These are phyloP conservation scores for Umbelopsis sp. DNA, from an alignment of 371 early-diverging fungal species.

Conservation along the genomic window DNA sequence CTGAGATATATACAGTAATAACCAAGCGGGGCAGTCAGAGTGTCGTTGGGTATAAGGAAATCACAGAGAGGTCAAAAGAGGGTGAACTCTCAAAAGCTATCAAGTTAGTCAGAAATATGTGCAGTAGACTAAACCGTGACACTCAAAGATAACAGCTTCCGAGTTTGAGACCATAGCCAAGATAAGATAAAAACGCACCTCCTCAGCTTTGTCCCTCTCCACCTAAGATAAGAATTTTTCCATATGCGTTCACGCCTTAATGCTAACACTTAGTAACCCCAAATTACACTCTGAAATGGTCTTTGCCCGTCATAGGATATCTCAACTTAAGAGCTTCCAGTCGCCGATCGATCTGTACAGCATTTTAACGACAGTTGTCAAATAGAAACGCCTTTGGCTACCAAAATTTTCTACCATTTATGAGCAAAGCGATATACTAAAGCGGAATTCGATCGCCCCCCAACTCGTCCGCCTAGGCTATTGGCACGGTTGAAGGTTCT, in stretches of 20 bases:
- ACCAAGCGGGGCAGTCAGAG: too few relatives aligned
- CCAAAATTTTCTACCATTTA: too few relatives aligned
- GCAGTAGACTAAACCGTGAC: constrained; percentile 5
- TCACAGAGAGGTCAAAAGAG: constrained; percentile 1
- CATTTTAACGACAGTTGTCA: too few relatives aligned
- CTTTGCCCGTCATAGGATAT: background rate
- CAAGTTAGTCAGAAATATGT: background rate
- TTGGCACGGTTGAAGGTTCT: too few relatives aligned
- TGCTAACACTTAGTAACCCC: background rate
- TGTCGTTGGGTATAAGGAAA: background rate
- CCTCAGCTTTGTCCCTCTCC: constrained; percentile 13
- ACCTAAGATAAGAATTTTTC: constrained; percentile 13
- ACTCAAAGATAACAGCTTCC: constrained; percentile 18
- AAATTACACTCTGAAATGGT: background rate
- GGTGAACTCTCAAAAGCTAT: background rate
- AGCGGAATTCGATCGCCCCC: too few relatives aligned
- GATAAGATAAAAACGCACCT: constrained; percentile 8
- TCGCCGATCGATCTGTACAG: too few relatives aligned
- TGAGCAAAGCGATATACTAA: too few relatives aligned
- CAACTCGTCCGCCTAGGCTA: too few relatives aligned
- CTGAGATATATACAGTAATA: background rate
- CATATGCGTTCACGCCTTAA: background rate
- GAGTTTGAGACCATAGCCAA: background rate
- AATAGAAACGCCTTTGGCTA: too few relatives aligned
- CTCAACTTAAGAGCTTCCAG: background rate